Percentiles rank a stretch among this genome's conserved stretches.
Evolutionary conservation across 2,329 filamentous ascomycete species (phyloP).

Genomic region (Diaporthe citrichinensis): DNA sequence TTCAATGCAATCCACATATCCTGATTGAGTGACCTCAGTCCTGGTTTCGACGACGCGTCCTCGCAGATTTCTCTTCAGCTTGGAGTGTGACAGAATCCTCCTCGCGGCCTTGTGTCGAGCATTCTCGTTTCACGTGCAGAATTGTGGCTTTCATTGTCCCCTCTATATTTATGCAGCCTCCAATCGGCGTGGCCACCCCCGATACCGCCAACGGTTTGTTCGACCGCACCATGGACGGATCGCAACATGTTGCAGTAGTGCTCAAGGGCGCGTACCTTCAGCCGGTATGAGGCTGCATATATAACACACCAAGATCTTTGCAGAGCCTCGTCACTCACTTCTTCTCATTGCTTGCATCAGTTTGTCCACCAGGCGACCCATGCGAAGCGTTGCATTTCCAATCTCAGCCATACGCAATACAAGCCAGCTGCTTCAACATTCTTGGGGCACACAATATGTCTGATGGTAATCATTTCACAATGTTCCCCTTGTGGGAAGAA

Average conservation of each 20-base stretch:
- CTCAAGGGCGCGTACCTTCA: neutral
- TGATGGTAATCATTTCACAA: slow-evolving; percentile 31
- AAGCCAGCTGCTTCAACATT: neutral
- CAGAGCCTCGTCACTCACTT: neutral
- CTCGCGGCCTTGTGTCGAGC: neutral
- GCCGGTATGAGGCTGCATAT: neutral
- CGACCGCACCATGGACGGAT: neutral
- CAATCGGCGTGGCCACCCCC: neutral
- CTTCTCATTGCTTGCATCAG: too few species aligned
- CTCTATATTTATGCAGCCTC: neutral
- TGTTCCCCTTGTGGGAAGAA: slow-evolving; percentile 43
- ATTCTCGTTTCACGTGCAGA: neutral
- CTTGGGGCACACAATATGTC: slow-evolving; percentile 21
- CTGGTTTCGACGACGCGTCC: neutral
- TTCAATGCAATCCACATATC: neutral
- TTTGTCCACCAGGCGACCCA: too few species aligned
- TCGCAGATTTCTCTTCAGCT: neutral
- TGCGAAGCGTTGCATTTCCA: too few species aligned
- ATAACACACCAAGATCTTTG: neutral
- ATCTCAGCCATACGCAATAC: neutral
- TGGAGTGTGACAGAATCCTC: neutral
- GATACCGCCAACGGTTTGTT: neutral
- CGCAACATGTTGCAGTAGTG: neutral
- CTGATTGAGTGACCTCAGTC: neutral
- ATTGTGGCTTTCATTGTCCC: neutral